Base-by-base conservation (phyloP, 768 basidiomycete genomes). In the Cystofilobasidium bisporidii region DNA sequence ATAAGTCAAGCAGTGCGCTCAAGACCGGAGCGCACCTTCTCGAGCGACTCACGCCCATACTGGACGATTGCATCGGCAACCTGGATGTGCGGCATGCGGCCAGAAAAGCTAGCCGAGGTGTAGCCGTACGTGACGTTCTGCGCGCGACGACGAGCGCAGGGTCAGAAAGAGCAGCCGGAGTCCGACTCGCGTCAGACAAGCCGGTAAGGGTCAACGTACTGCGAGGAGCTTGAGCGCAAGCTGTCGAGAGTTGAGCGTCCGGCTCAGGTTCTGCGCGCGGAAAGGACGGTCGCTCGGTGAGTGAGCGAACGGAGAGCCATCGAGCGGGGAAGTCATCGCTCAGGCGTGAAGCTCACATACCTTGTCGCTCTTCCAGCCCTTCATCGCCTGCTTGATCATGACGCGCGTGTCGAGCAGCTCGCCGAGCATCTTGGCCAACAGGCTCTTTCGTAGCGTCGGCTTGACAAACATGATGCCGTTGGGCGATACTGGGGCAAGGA, bases 371-470 rank as follows among this genome's bases (percentile, higher is more conserved):
- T 83, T 84, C 11, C 82, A 82, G 28, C 81, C 79, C 76, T 97
- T 97, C 92, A 96, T 92, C 3, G 89, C 91, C 71, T 91, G 87
- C 75, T 97, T 99, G 30, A 99, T 88, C 96, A 99, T 98, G 6
- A 97, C 89, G 63, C 96, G 82, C 22, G 94, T 97, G 62, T 97
- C 90, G 70, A 99, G 79, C 3, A 98, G 79, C 77, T 99, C 96
- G 4, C 82, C 83, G 70, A 99, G 80, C 94, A 99, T 97, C 69
- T 93, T 85, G 3, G 86, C 85, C 14, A 99, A 79, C 8, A 96
- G 81, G 22, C 91, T 91, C 74, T 85, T 87, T 26, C 96, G 83
- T 3, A 97, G 86, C 56, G 82, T 81, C 0, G 86, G 81, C 73
- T 94, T 96, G 67, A 91, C 87, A 75, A 91, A 99, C 79, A 97